Conservation (phyloP, 306 rosid genomes). For the Trichosanthes truncata region DNA sequence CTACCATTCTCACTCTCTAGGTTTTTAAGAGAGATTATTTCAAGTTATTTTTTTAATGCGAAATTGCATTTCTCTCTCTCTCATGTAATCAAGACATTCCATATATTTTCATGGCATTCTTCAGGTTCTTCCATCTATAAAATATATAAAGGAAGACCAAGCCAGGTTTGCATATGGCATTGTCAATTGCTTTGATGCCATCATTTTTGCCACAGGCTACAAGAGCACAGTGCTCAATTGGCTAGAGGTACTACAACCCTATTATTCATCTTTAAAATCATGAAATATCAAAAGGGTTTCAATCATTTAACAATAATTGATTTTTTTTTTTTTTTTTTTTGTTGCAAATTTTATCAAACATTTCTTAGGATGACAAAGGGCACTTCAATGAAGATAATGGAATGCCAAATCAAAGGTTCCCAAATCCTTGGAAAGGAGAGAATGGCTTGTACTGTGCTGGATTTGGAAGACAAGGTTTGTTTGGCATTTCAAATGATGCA, state of each 20-base stretch:
- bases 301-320: too few species aligned
- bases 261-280: background rate
- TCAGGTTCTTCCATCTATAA: conserved; percentile 35
- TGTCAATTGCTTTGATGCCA: conserved; percentile 26
- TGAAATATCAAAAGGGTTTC: background rate
- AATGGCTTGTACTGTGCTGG: conserved; percentile 43
- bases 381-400: conserved; percentile 41
- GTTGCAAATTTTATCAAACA: background rate
- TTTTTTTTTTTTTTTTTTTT: background rate
- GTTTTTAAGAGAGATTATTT: background rate
- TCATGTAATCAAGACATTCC: background rate
- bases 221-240: conserved; percentile 39
- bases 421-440: conserved; percentile 50
- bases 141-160: conserved; percentile 14
- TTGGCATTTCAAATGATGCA: conserved; percentile 44
- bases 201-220: conserved; percentile 65
- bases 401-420: conserved; percentile 38
- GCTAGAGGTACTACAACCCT: conserved; percentile 37
- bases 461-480: conserved; percentile 34
- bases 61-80: too few species aligned
- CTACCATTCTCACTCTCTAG: too few species aligned
- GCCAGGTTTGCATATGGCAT: conserved; percentile 34
- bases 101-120: background rate
- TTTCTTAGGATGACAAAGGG: conserved; percentile 27
- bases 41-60: too few species aligned